A percentile compares a stretch with the other conserved stretches of the same genome.
phyloP scores from a whole-genome alignment of 164 flowering plant genomes.

The Dillenia suffruticosa region DNA sequence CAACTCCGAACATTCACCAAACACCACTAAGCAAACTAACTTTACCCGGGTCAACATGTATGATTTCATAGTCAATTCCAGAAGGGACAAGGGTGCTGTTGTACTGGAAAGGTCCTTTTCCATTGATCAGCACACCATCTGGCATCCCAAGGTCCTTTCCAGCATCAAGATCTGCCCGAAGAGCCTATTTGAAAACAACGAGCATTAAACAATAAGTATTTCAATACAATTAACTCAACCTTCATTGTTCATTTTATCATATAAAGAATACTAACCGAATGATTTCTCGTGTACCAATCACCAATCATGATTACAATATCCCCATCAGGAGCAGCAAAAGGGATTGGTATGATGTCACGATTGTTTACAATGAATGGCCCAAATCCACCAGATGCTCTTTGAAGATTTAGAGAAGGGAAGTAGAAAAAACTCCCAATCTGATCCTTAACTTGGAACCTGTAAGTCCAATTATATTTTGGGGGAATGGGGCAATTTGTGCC shows the following conservation, averaged over 20 bases:
- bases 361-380: slow-evolving; percentile 33
- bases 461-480: slow-evolving; percentile 38
- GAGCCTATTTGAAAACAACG: slow-evolving; percentile 19
- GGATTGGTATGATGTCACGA: slow-evolving; percentile 27
- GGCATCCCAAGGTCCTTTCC: slow-evolving; percentile 67
- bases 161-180: slow-evolving; percentile 39
- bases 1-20: not conserved
- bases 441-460: slow-evolving; percentile 56
- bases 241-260: not conserved
- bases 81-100: slow-evolving; percentile 62
- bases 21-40: not conserved
- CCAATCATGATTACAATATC: slow-evolving; percentile 42
- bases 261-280: slow-evolving; percentile 25
- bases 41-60: slow-evolving; percentile 69
- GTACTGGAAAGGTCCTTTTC: slow-evolving; percentile 67
- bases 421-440: slow-evolving; percentile 58
- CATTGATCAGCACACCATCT: slow-evolving; percentile 75
- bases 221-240: too few relatives aligned
- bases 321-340: slow-evolving; percentile 41
- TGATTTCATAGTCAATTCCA: slow-evolving; percentile 52
- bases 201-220: too few relatives aligned
- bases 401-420: slow-evolving; percentile 39
- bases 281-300: slow-evolving; percentile 51
- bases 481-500: slow-evolving; percentile 62
- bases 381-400: slow-evolving; percentile 52